Conservation (phyloP, 1,139 yeast genomes). For the Pichia sp. region DNA sequence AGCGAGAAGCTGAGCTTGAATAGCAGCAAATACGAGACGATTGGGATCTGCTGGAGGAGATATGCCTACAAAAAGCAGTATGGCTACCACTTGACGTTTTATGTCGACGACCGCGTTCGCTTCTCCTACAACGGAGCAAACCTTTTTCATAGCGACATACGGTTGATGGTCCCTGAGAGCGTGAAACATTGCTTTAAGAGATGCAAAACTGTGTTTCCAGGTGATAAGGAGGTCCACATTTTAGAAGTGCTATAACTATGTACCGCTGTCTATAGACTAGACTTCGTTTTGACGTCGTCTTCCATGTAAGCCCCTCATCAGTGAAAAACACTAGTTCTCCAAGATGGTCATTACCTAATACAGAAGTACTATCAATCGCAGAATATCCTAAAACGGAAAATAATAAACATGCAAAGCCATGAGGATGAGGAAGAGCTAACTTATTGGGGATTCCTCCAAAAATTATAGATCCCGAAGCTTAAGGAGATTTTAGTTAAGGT, state of each 20-base stretch:
- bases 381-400: constrained; percentile 13
- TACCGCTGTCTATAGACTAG: neutral
- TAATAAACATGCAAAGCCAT: constrained; percentile 10
- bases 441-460: too few species aligned
- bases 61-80: neutral
- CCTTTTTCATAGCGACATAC: constrained; percentile 8
- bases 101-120: constrained; percentile 8
- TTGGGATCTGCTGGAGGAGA: constrained; percentile 14
- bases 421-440: neutral
- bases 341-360: neutral
- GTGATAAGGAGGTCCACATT: neutral
- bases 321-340: too few species aligned
- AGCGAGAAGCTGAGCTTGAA: constrained; percentile 2
- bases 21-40: neutral
- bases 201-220: constrained; percentile 11
- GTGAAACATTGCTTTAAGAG: constrained; percentile 7
- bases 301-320: too few species aligned
- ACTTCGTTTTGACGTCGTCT: too few species aligned
- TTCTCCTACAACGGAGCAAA: neutral
- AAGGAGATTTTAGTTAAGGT: too few species aligned
- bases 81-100: constrained; percentile 13
- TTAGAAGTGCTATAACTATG: neutral
- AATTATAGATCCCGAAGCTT: too few species aligned
- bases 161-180: constrained; percentile 3
- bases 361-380: neutral